These are phyloP conservation scores for Pythium aphanidermatum DNA, from an alignment of 352 stramenopile genomes.

Conservation along the genomic window DNA sequence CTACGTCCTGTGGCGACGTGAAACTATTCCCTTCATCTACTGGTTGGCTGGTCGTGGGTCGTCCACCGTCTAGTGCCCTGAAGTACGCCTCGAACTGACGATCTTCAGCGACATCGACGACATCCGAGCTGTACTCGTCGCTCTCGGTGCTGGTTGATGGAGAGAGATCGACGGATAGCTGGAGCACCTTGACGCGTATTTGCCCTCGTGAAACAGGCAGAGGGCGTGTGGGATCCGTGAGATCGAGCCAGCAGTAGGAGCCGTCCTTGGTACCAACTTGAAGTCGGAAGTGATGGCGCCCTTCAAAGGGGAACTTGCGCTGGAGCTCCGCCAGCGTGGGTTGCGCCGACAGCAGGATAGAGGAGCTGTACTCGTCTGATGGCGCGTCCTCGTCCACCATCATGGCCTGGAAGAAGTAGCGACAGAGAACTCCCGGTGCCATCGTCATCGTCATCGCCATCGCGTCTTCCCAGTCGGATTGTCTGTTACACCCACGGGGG, in stretches of 20 bases:
- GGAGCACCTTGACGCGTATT: constrained; percentile 72
- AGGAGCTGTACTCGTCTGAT: constrained; percentile 47
- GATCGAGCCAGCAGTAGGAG: constrained; percentile 74
- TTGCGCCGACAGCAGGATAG: constrained; percentile 53
- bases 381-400: constrained; percentile 40
- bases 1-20: constrained; percentile 36
- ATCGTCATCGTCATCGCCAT: neutral
- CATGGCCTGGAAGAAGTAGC: constrained; percentile 82
- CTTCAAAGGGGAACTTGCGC: constrained; percentile 73
- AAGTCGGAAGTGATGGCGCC: constrained; percentile 72
- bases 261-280: constrained; percentile 25
- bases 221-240: constrained; percentile 38
- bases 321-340: constrained; percentile 60
- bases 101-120: constrained; percentile 63
- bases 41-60: neutral
- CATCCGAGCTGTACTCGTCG: constrained; percentile 12
- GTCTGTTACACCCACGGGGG: constrained; percentile 16
- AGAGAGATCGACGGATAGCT: constrained; percentile 36
- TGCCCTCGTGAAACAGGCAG: constrained; percentile 40
- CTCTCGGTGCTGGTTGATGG: neutral
- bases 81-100: constrained; percentile 64
- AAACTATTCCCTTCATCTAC: constrained; percentile 2
- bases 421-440: constrained; percentile 62
- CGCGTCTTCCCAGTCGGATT: constrained; percentile 5
- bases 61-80: constrained; percentile 28